Percentiles rank a stretch among this genome's conserved stretches.
phyloP scores from a whole-genome alignment of 1,139 yeast species.

The Saccharomyces pastorianus region DNA sequence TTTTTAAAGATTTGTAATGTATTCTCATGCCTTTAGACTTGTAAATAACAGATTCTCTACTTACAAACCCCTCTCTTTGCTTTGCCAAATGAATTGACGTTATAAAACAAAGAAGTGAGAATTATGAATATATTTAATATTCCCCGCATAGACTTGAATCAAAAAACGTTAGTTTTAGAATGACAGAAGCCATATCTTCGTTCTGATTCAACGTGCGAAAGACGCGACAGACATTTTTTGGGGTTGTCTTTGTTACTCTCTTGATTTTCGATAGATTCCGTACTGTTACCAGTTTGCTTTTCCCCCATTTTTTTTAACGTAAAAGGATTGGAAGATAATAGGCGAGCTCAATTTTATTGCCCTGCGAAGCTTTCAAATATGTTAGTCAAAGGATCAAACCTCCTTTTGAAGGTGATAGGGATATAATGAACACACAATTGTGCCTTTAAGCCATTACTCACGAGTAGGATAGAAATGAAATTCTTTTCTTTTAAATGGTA shows the following conservation, averaged over 20 bases:
- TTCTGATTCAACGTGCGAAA: not conserved
- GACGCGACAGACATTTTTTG: not conserved
- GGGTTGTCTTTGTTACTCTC: not conserved
- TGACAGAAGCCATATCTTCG: not conserved
- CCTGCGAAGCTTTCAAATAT: not conserved
- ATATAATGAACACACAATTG: not conserved
- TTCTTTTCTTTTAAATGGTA: not conserved
- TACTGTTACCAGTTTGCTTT: not conserved
- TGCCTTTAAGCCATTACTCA: not conserved
- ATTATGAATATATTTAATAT: slow-evolving; percentile 1
- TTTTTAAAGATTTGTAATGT: slow-evolving; percentile 9
- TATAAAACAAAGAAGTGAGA: slow-evolving; percentile 8
- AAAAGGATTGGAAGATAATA: not conserved
- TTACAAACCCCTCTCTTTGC: slow-evolving; percentile 29
- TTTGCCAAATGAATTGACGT: slow-evolving; percentile 1
- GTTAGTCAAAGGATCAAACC: too few relatives aligned
- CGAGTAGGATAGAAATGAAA: not conserved
- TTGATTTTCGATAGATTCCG: not conserved
- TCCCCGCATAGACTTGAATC: not conserved
- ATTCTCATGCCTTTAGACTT: slow-evolving; percentile 31
- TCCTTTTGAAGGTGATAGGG: not conserved
- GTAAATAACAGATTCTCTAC: slow-evolving; percentile 24
- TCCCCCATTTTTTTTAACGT: not conserved
- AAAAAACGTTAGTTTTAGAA: not conserved
- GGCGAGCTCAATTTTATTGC: not conserved